A percentile compares a stretch with the other conserved stretches of the same genome.
These are phyloP conservation scores for Areca catechu DNA, from an alignment of 176 grass and related monocot genomes.

Conservation along the genomic window DNA sequence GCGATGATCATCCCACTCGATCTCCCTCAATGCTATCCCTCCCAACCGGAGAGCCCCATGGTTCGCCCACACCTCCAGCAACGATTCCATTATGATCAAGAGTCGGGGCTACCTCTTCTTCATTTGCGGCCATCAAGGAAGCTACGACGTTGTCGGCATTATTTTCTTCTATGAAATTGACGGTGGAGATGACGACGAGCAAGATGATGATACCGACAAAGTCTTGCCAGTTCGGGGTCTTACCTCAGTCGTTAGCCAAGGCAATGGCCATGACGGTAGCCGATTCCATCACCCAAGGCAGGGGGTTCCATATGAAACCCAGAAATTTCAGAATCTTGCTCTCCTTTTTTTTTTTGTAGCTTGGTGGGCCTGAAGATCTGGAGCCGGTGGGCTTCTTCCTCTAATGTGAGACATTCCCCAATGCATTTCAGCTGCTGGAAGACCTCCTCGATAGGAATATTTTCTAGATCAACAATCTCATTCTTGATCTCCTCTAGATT, in stretches of 20 bases:
- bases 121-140: neutral
- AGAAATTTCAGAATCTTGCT: constrained; percentile 4
- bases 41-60: too few relatives aligned
- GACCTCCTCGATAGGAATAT: neutral
- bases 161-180: constrained; percentile 2
- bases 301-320: constrained; percentile 6
- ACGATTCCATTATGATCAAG: too few relatives aligned
- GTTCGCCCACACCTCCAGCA: too few relatives aligned
- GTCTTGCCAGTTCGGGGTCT: too few relatives aligned
- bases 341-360: constrained; percentile 1
- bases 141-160: neutral
- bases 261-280: too few relatives aligned
- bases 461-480: neutral
- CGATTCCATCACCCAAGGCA: constrained; percentile 3
- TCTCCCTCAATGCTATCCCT: too few relatives aligned
- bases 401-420: neutral
- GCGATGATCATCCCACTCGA: too few relatives aligned
- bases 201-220: too few relatives aligned
- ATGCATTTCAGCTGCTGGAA: constrained; percentile 6
- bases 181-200: constrained; percentile 2
- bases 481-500: too few relatives aligned
- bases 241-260: too few relatives aligned
- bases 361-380: constrained; percentile 3
- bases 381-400: neutral
- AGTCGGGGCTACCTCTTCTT: too few relatives aligned